Evolutionary conservation across 768 basidiomycete genomes (phyloP).

Genomic region (Suillus americanus): DNA sequence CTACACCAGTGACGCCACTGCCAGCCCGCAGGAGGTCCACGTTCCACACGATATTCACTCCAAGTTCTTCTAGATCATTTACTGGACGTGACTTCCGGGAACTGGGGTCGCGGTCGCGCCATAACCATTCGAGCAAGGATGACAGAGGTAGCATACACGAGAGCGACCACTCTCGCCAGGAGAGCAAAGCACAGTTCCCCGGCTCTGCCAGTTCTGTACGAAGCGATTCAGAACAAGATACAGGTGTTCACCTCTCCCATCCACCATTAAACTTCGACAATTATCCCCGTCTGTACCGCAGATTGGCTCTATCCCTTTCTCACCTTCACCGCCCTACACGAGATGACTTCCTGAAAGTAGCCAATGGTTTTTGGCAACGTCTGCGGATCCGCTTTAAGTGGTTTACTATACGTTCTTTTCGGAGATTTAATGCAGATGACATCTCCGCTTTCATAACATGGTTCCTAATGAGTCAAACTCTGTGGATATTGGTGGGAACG

Average conservation of each 20-base stretch:
- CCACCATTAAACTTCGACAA: slow-evolving; percentile 52
- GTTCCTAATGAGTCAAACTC: slow-evolving; percentile 93
- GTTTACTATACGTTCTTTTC: slow-evolving; percentile 94
- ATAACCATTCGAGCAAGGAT: slow-evolving; percentile 14
- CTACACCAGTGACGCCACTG: not conserved
- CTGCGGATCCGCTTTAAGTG: slow-evolving; percentile 92
- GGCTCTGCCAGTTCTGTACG: slow-evolving; percentile 3
- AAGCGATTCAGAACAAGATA: not conserved
- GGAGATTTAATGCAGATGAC: slow-evolving; percentile 94
- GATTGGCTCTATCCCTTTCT: slow-evolving; percentile 76
- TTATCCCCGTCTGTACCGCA: slow-evolving; percentile 79
- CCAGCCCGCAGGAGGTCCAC: not conserved
- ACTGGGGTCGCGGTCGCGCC: slow-evolving; percentile 8
- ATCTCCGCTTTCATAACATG: slow-evolving; percentile 95
- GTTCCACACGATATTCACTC: not conserved
- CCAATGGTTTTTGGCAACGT: slow-evolving; percentile 90
- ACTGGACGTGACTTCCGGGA: not conserved
- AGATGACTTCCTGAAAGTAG: slow-evolving; percentile 85
- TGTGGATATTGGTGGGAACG: slow-evolving; percentile 93
- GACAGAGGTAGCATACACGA: slow-evolving; percentile 4
- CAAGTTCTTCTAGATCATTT: not conserved
- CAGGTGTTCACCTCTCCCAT: slow-evolving; percentile 9
- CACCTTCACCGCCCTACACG: slow-evolving; percentile 78
- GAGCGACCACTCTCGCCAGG: not conserved
- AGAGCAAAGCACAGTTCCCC: slow-evolving; percentile 8